These are phyloP conservation scores for Cutaneotrichosporon cyanovorans DNA, from an alignment of 1,284 basidiomycete species.

Conservation along the genomic window DNA sequence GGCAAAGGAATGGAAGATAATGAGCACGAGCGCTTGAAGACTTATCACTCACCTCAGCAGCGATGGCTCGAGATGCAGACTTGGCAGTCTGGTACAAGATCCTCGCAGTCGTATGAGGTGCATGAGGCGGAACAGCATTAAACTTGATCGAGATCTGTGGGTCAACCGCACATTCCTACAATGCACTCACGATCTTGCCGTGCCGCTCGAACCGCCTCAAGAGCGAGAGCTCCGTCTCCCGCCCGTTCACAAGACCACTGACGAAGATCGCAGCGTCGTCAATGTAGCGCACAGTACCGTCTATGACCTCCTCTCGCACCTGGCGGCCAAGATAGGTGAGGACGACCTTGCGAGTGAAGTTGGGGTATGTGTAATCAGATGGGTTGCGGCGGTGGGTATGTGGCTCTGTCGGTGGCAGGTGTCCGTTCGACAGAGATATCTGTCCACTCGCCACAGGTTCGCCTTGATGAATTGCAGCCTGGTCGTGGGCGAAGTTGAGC, in stretches of 20 bases:
- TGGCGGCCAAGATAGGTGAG: conserved; percentile 26
- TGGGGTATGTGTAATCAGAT: conserved; percentile 1
- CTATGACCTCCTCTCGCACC: conserved; percentile 14
- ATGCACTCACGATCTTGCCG: conserved; percentile 27
- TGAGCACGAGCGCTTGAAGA: too few species aligned
- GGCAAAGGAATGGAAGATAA: too few species aligned
- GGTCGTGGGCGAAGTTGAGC: neutral
- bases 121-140: neutral
- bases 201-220: conserved; percentile 28
- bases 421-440: too few species aligned
- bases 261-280: conserved; percentile 34
- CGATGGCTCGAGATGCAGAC: conserved; percentile 23
- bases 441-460: too few species aligned
- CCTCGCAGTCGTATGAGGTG: conserved; percentile 23
- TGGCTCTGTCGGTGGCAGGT: too few species aligned
- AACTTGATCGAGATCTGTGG: conserved; percentile 19
- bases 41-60: conserved; percentile 30
- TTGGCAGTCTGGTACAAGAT: conserved; percentile 23
- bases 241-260: conserved; percentile 22
- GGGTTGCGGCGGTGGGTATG: too few species aligned
- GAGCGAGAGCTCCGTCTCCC: conserved; percentile 22
- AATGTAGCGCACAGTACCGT: conserved; percentile 15
- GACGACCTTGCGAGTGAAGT: conserved; percentile 11
- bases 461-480: neutral
- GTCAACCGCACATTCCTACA: conserved; percentile 9